A percentile compares a stretch with the other conserved stretches of the same genome.
These are phyloP conservation scores for Torulaspora pretoriensis DNA, from an alignment of 1,139 yeast genomes.

Conservation along the genomic window DNA sequence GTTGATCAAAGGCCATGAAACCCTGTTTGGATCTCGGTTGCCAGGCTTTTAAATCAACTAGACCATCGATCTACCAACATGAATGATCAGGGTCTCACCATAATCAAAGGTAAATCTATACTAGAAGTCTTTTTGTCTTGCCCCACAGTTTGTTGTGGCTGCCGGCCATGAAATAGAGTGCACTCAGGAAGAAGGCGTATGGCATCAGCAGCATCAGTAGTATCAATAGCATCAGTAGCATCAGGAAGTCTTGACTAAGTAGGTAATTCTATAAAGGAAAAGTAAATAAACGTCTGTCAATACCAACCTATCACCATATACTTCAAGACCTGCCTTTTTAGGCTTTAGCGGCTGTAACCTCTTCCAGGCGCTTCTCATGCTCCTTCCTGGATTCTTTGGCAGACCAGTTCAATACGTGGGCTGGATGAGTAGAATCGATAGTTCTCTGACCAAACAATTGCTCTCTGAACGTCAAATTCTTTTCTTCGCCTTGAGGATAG, in stretches of 20 bases:
- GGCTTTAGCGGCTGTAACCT: slow-evolving; percentile 3
- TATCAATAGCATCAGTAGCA: too few species aligned
- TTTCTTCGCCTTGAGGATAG: slow-evolving; percentile 32
- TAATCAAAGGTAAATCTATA: neutral
- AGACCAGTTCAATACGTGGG: slow-evolving; percentile 42
- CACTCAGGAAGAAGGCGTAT: neutral
- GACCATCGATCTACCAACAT: neutral
- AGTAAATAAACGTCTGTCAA: neutral
- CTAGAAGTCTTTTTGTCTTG: slow-evolving; percentile 3
- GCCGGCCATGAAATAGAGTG: neutral
- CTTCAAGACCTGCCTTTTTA: neutral
- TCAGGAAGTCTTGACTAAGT: neutral
- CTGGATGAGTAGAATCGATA: slow-evolving; percentile 37
- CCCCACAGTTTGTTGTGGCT: slow-evolving; percentile 9
- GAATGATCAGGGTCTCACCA: neutral
- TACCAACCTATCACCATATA: neutral
- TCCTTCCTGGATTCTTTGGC: slow-evolving; percentile 40
- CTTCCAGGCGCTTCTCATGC: slow-evolving; percentile 33
- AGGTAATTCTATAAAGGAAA: neutral
- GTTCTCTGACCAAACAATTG: slow-evolving; percentile 24
- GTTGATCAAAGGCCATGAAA: neutral
- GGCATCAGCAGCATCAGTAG: neutral
- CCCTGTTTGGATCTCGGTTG: neutral
- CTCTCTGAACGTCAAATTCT: slow-evolving; percentile 26
- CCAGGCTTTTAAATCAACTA: neutral